Evolutionary conservation across 1,139 yeast species (phyloP), one percentile per base, ranked within the genome.

Genomic region (Zygoascus sp.): DNA sequence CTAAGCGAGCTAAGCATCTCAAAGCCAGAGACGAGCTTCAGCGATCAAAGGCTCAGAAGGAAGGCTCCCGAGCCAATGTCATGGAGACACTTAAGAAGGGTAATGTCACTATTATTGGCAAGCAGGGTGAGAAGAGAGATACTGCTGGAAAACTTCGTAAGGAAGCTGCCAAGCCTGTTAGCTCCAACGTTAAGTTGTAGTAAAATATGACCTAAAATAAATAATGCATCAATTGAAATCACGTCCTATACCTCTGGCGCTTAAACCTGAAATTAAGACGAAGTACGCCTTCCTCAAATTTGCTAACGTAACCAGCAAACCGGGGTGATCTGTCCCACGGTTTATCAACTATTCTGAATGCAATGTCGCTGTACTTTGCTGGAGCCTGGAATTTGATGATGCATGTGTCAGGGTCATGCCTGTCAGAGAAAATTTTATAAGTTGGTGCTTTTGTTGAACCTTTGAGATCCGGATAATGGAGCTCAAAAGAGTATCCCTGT

Each of bases 61-160:
- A 76, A 60, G 78, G 76, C 47, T 76, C 76, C 66, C 76, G 75
- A 54, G 79, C 81, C 47, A 77, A 77, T 30, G 84, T 84, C 47
- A 75, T 85, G 53, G 85, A 83, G 58, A 83, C 95, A 0, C 77
- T 87, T 58, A 73, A 84, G 50, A 80, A 74, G 65, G 84, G 80
- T 67, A 86, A 87, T 58, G 80, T 88, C 58, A 85, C 95, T 1
- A 78, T 87, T 54, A 82, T 88, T 61, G 88, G 83, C 60, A 80
- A 77, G 61, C 77, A 79, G 64, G 96, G 96, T 59, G 81, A 81
- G 60, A 76, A 80, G 69, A 77, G 82, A 46, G 94, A 86, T 63
- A 74, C 82, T 50, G 75, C 74, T 57, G 96, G 96, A 62, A 80
- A 82, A 48, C 65, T 74, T 44, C 80, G 79, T 61, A 78, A 72